Base-by-base conservation (phyloP, 306 rosid genomes). In the Quercus wislizeni region DNA sequence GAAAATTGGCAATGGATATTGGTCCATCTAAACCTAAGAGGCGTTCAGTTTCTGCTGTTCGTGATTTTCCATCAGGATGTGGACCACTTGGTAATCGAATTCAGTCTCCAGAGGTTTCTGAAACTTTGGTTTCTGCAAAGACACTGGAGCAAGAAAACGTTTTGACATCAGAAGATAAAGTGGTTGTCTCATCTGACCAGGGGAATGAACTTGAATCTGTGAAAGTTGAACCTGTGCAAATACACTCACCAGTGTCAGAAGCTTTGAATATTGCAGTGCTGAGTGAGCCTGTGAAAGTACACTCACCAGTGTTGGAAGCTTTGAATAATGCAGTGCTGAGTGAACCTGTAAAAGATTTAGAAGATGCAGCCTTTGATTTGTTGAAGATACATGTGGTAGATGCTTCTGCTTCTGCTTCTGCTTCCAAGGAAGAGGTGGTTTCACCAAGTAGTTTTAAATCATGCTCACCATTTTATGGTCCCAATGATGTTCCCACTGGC, bases 61-160 rank as follows among this genome's bases (percentile, higher is more conserved):
- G 97, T 3, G 92, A 92, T 82, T 95, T 80, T 75, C 98, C 99
- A 1, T 86, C 78, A 2, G 92, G 87, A 11, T 95, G 99, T 85
- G 99, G 99, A 77, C 88, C 81, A 6, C 15, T 12, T 81, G 82
- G 59, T 68, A 76, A 68, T 12, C 72, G 56, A 64, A 80, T 70
- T 76, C 76, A 8, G 7, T 67, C 73, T 80, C 74, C 71, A 58
- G 84, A 75, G 54, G 49, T 74, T 4, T 59, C 54, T 23, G 62
- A 70, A 11, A 78, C 62, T 43, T 73, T 46, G 17, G 23, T 62
- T 68, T 61, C 33, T 55, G 17, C 58, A 5, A 63, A 74, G 76
- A 69, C 33, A 64, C 59, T 58, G 25, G 71, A 63, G 41, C 81
- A 23, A 71, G 55, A 62, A 79, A 31, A 3, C 54, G 78, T 55